Percentiles rank a stretch among this genome's conserved stretches.
These are phyloP conservation scores for Oxytropis ochrocephala DNA, from an alignment of 306 rosid species.

Conservation along the genomic window DNA sequence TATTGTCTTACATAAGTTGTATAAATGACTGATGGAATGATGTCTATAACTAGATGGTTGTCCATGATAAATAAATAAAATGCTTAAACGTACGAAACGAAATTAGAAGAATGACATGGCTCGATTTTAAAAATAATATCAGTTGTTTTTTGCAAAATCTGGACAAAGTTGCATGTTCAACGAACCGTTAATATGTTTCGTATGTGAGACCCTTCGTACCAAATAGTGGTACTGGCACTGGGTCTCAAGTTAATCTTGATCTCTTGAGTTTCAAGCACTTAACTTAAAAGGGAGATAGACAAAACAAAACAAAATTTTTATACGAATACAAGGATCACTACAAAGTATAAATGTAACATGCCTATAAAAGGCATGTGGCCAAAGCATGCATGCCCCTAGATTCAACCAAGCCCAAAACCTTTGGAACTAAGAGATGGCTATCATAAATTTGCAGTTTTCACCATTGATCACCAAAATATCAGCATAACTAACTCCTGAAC, in stretches of 20 bases:
- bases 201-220: too few relatives aligned
- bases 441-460: not conserved
- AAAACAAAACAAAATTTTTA: not conserved
- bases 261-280: not conserved
- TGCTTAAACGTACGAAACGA: too few relatives aligned
- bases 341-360: not conserved
- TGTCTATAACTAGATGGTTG: not conserved
- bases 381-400: not conserved
- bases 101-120: too few relatives aligned
- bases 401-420: not conserved
- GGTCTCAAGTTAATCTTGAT: slow-evolving; percentile 2
- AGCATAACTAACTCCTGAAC: slow-evolving; percentile 2
- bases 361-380: not conserved
- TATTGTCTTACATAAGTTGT: not conserved
- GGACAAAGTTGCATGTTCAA: too few relatives aligned
- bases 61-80: not conserved
- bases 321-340: not conserved
- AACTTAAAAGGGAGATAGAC: not conserved
- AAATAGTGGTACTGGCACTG: too few relatives aligned
- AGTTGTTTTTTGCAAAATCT: too few relatives aligned
- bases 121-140: too few relatives aligned
- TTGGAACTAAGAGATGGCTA: not conserved
- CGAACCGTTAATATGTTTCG: too few relatives aligned
- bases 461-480: not conserved
- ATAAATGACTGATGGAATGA: not conserved